Base-by-base conservation (phyloP, 306 rosid species). In the Fagus sylvatica region DNA sequence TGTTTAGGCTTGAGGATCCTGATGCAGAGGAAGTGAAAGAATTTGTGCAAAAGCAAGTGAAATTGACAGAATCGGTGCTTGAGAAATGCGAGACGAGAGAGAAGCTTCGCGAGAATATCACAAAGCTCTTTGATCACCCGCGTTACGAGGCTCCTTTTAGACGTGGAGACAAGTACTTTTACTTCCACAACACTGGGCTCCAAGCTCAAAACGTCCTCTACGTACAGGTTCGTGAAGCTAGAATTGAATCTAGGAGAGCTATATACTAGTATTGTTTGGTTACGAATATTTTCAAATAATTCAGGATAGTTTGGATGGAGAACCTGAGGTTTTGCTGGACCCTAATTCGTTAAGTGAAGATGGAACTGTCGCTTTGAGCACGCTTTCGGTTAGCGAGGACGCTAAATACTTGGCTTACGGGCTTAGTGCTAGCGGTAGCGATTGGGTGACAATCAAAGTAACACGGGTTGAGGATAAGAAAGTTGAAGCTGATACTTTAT, bases 341-440 rank as follows among this genome's bases (percentile, higher is more conserved):
- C 99, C 99, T 16, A 95, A 95, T 84, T 69, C 84, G 11, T 91
- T 95, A 5, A 90, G 94, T 37, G 78, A 87, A 79, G 98, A 95
- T 53, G 99, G 98, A 57, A 91, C 94, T 5, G 90, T 93, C 33
- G 86, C 99, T 3, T 74, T 95, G 76, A 87, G 34, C 68, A 72
- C 72, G 4, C 54, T 72, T 1, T 86, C 97, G 0, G 89, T 87
- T 2, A 95, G 97, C 56, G 69, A 93, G 86, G 93, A 95, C 78
- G 98, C 91, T 2, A 73, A 86, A 40, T 87, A 90, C 78, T 69
- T 95, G 88, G 98, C 94, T 32, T 93, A 93, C 59, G 99, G 87
- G 5, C 94, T 95, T 43, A 93, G 99, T 73, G 73, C 91, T 5
- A 91, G 99, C 32, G 99, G 97, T 61, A 95, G 98, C 7, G 98